Conservation (phyloP, 176 grass and related monocot species). For the barley (Hordeum vulgare) region DNA sequence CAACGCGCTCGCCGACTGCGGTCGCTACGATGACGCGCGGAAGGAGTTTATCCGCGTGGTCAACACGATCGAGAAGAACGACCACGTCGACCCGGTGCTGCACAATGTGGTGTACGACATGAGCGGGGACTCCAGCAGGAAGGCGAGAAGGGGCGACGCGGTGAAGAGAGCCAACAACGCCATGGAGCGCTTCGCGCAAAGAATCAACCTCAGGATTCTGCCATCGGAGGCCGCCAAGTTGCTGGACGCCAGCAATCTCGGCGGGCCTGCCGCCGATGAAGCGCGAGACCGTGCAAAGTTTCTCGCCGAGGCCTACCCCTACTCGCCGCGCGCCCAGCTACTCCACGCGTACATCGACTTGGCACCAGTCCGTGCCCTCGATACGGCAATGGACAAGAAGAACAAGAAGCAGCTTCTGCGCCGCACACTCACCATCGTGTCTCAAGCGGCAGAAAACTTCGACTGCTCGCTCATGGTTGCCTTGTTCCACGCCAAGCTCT, state of each 20-base stretch:
- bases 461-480: neutral
- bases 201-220: neutral
- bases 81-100: too few relatives aligned
- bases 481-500: conserved; percentile 5
- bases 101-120: too few relatives aligned
- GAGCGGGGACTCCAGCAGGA: too few relatives aligned
- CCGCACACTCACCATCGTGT: neutral
- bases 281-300: neutral
- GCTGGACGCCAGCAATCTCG: neutral
- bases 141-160: too few relatives aligned
- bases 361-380: neutral
- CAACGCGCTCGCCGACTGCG: neutral
- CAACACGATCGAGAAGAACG: too few relatives aligned
- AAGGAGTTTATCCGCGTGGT: neutral
- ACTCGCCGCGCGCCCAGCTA: neutral
- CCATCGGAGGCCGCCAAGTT: neutral
- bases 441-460: neutral
- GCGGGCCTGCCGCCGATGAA: neutral
- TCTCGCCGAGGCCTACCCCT: neutral
- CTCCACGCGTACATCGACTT: neutral
- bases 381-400: neutral
- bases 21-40: neutral
- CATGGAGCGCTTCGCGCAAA: too few relatives aligned
- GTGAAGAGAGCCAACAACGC: neutral
- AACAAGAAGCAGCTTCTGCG: neutral